Conservation (phyloP, 495 filamentous ascomycete genomes). For the Chaetomium cochliodes region DNA sequence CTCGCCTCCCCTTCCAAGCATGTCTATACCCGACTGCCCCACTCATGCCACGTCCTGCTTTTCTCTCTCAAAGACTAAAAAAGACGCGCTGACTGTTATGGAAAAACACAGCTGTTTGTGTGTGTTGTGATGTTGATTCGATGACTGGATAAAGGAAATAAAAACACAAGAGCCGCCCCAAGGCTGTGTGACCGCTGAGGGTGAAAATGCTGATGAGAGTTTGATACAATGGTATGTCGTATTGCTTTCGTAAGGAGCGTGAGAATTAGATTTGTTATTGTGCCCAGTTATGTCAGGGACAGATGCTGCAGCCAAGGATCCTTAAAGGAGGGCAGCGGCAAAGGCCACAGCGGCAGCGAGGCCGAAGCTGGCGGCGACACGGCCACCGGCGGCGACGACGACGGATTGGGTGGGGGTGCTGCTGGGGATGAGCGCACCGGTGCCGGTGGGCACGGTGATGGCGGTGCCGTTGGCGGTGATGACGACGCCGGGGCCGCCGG, state of each 20-base stretch:
- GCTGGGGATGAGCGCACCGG: slow-evolving; percentile 34
- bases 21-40: slow-evolving; percentile 1
- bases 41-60: not conserved
- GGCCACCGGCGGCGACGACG: slow-evolving; percentile 39
- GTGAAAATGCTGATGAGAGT: slow-evolving; percentile 4
- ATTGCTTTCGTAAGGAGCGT: slow-evolving; percentile 25
- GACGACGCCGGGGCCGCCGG: slow-evolving; percentile 36
- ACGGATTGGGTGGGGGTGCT: slow-evolving; percentile 31
- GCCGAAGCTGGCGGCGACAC: slow-evolving; percentile 41
- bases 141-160: not conserved
- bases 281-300: not conserved
- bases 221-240: slow-evolving; percentile 20
- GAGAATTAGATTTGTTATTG: slow-evolving; percentile 17
- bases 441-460: slow-evolving; percentile 31
- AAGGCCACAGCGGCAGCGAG: slow-evolving; percentile 34
- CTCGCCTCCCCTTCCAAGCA: not conserved
- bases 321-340: slow-evolving; percentile 38
- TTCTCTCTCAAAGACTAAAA: not conserved
- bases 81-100: not conserved
- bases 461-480: slow-evolving; percentile 49
- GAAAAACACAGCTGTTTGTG: not conserved
- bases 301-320: not conserved
- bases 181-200: slow-evolving; percentile 8
- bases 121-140: not conserved
- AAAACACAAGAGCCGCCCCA: slow-evolving; percentile 6